Evolutionary conservation across 2,329 filamentous ascomycete genomes (phyloP).

Genomic region (Nemania sp.): DNA sequence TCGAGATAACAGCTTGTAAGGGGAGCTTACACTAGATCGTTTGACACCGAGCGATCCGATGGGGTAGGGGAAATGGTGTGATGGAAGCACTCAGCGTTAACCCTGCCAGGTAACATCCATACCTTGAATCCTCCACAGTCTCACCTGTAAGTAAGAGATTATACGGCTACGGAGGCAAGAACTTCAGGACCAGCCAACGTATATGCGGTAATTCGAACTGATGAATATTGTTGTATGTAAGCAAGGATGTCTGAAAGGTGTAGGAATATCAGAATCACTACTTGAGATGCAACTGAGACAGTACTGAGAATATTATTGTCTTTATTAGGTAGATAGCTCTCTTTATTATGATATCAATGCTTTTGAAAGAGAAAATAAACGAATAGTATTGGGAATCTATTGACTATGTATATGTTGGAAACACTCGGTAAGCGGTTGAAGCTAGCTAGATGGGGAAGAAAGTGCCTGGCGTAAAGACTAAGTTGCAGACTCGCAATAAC

Average conservation of each 20-base stretch:
- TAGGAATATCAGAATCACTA: conserved; percentile 2
- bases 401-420: not conserved
- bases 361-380: not conserved
- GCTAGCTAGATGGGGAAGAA: not conserved
- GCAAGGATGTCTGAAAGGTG: conserved; percentile 11
- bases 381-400: not conserved
- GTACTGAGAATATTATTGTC: not conserved
- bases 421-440: not conserved
- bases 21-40: not conserved
- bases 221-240: conserved; percentile 22
- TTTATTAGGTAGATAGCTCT: not conserved
- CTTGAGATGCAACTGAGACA: conserved; percentile 11
- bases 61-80: not conserved
- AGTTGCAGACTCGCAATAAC: not conserved
- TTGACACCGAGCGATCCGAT: conserved; percentile 23
- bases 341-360: not conserved
- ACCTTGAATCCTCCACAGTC: conserved; percentile 18
- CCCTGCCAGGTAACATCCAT: not conserved
- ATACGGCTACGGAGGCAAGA: not conserved
- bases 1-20: not conserved
- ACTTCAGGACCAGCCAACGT: conserved; percentile 5
- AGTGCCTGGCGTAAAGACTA: not conserved
- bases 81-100: conserved; percentile 6
- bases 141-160: not conserved
- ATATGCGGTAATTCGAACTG: conserved; percentile 24